phyloP scores from a whole-genome alignment of 352 stramenopile genomes.

The Pythium aquatile region DNA sequence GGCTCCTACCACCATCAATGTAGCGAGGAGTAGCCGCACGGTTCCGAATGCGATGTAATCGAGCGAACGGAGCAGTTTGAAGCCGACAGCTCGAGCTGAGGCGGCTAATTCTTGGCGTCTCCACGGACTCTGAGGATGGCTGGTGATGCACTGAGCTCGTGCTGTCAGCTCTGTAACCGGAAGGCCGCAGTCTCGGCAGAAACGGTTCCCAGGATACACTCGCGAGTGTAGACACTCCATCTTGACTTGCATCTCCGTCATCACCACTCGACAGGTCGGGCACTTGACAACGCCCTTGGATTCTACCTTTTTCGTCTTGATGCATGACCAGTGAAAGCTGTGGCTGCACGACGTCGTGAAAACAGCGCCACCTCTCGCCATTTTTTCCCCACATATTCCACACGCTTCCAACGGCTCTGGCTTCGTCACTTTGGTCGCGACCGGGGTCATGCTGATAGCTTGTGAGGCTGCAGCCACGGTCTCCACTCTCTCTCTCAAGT shows the following conservation, averaged over 20 bases:
- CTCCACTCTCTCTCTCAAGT: background rate
- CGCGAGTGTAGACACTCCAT: background rate
- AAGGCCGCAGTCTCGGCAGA: background rate
- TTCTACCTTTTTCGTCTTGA: background rate
- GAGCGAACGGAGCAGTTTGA: background rate
- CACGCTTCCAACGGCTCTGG: background rate
- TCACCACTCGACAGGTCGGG: background rate
- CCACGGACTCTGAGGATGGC: background rate
- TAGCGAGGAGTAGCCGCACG: background rate
- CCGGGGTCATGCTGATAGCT: background rate
- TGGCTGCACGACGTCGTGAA: background rate
- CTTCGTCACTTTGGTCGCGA: background rate
- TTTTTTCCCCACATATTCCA: background rate
- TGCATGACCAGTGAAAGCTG: background rate
- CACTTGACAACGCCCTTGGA: background rate
- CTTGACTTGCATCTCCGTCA: background rate
- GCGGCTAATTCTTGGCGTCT: background rate
- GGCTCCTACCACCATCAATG: background rate
- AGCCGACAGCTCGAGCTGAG: background rate
- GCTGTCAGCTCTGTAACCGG: background rate
- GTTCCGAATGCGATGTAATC: background rate
- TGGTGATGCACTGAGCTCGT: no score
- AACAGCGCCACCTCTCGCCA: background rate
- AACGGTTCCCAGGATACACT: background rate
- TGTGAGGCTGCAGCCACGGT: background rate